A percentile compares a stretch with the other conserved stretches of the same genome.
These are phyloP conservation scores for Psidium friedrichsthalianum DNA, from an alignment of 345 rosid species.

Conservation along the genomic window DNA sequence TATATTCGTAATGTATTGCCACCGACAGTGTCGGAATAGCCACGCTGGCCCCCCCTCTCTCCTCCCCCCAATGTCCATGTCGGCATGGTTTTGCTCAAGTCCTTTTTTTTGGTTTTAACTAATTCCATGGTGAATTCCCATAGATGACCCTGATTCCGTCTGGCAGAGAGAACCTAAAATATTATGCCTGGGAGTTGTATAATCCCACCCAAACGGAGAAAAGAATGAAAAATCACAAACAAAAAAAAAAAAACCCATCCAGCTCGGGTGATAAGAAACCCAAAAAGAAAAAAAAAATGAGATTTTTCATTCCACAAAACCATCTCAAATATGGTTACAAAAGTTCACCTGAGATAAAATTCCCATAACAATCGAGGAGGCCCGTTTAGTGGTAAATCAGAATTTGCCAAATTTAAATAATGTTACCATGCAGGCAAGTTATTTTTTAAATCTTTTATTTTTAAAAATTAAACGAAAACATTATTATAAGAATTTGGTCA, in stretches of 20 bases:
- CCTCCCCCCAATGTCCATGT: background rate
- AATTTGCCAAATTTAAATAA: accelerated
- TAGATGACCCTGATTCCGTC: background rate
- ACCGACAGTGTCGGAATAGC: background rate
- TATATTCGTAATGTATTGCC: background rate
- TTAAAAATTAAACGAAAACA: no score
- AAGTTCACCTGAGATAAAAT: background rate
- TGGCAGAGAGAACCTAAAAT: background rate
- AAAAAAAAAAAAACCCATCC: background rate
- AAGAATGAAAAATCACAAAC: background rate
- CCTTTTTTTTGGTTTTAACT: background rate
- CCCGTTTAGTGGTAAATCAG: background rate
- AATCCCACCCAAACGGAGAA: background rate
- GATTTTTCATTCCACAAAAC: background rate
- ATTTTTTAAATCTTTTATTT: background rate
- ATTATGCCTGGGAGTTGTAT: background rate
- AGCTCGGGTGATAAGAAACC: background rate
- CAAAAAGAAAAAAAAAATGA: background rate
- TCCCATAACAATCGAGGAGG: accelerated
- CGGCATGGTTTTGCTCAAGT: background rate
- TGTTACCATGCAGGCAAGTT: background rate
- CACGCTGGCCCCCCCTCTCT: background rate
- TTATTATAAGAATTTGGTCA: background rate
- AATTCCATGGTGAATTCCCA: background rate
- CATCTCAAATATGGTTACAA: background rate